phyloP scores from a whole-genome alignment of 768 basidiomycete species.

The Boletus rufocinnamomeus region DNA sequence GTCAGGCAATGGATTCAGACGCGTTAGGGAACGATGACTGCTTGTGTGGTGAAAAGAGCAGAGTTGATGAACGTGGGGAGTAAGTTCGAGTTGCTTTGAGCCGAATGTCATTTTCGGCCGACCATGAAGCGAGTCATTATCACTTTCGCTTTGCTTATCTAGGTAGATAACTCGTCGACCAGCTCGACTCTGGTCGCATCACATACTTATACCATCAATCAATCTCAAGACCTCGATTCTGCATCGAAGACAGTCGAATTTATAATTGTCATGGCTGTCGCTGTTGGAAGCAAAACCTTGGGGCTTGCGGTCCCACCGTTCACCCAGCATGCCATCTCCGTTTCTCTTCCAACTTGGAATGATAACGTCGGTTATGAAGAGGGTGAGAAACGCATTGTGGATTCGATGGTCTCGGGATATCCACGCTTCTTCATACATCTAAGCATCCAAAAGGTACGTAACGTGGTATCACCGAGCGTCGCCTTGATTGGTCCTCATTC shows the following conservation, averaged over 20 bases:
- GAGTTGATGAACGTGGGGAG: background rate
- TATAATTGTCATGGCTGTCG: slow-evolving; percentile 10
- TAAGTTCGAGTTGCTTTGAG: background rate
- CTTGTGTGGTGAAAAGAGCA: background rate
- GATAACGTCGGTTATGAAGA: slow-evolving; percentile 94
- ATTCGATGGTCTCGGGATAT: slow-evolving; percentile 86
- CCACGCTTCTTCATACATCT: slow-evolving; percentile 93
- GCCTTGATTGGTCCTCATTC: background rate
- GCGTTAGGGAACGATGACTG: background rate
- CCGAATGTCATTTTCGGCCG: background rate
- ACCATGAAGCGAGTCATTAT: background rate
- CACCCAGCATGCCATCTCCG: slow-evolving; percentile 88
- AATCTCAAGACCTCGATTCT: too few species aligned
- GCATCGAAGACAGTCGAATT: background rate
- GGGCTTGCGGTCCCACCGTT: slow-evolving; percentile 63
- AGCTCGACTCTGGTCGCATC: background rate
- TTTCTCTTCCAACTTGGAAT: slow-evolving; percentile 91
- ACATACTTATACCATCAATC: background rate
- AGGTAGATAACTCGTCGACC: background rate
- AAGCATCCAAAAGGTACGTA: slow-evolving; percentile 78
- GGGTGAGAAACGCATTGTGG: slow-evolving; percentile 75
- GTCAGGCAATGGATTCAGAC: background rate
- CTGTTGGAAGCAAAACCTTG: slow-evolving; percentile 25
- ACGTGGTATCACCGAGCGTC: slow-evolving; percentile 19
- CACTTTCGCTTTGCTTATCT: too few species aligned